A percentile compares a stretch with the other conserved stretches of the same genome.
Conservation (phyloP, 176 grass and related monocot species). For the Pontederia paniculata region DNA sequence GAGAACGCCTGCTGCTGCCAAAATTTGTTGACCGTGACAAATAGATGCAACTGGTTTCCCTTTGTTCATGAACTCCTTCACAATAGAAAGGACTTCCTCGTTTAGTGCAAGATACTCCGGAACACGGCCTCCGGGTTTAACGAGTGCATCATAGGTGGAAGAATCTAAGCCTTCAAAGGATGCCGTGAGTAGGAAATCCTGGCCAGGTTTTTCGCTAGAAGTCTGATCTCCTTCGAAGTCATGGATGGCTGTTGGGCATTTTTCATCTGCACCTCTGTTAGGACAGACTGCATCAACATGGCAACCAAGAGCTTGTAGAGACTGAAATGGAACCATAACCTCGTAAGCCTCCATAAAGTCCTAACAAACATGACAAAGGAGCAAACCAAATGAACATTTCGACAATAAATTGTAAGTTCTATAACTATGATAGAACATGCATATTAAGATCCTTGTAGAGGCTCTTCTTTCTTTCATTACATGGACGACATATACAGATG, state of each 20-base stretch:
- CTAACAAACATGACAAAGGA: constrained; percentile 22
- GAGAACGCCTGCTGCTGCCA: constrained; percentile 81
- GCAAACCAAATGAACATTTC: not conserved
- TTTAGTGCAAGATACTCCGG: constrained; percentile 81
- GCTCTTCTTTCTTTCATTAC: too few relatives aligned
- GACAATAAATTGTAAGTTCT: not conserved
- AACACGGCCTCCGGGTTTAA: constrained; percentile 79
- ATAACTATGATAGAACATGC: too few relatives aligned
- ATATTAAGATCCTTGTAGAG: too few relatives aligned
- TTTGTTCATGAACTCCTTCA: constrained; percentile 52
- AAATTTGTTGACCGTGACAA: constrained; percentile 85
- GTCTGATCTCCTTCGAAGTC: constrained; percentile 97
- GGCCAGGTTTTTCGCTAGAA: constrained; percentile 94
- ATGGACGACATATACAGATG: too few relatives aligned
- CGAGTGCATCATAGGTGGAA: constrained; percentile 65
- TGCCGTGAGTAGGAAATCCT: constrained; percentile 67
- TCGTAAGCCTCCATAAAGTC: constrained; percentile 99
- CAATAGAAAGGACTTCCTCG: constrained; percentile 51
- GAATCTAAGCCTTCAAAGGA: constrained; percentile 49
- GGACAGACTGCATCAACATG: constrained; percentile 73
- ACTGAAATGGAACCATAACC: constrained; percentile 90
- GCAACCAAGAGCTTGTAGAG: constrained; percentile 88
- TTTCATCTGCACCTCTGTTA: constrained; percentile 50
- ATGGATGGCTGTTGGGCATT: constrained; percentile 77
- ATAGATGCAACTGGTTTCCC: constrained; percentile 84